Conservation (phyloP, 1,284 basidiomycete genomes). For the Phellinidium pouzarii region DNA sequence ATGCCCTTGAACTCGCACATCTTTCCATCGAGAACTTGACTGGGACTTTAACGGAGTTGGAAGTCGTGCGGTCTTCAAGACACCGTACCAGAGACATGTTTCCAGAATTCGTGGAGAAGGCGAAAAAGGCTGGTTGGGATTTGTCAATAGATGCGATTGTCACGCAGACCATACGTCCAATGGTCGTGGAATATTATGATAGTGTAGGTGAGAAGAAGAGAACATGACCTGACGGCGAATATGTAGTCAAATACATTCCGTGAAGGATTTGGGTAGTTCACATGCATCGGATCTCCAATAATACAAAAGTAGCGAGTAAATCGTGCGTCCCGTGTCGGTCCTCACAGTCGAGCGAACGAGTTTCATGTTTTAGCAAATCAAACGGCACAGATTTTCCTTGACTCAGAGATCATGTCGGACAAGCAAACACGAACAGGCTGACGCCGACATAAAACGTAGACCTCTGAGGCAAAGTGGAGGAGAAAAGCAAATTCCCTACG, state of each 20-base stretch:
- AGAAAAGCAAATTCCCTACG: background rate
- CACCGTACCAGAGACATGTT: background rate
- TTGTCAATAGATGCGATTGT: conserved; percentile 11
- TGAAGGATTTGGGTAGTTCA: background rate
- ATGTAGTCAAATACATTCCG: background rate
- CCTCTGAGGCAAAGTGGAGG: background rate
- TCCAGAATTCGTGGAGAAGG: conserved; percentile 14
- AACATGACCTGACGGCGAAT: background rate
- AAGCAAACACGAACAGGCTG: background rate
- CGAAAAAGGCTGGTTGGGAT: conserved; percentile 14
- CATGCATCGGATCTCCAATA: background rate
- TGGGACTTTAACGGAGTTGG: background rate
- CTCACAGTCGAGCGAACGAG: too few relatives aligned
- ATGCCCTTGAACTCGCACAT: conserved; percentile 31
- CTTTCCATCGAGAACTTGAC: background rate
- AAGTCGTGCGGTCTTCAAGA: background rate
- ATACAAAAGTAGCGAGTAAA: too few relatives aligned
- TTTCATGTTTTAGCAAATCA: too few relatives aligned
- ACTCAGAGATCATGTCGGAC: too few relatives aligned
- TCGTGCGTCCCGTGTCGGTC: too few relatives aligned
- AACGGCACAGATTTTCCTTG: too few relatives aligned
- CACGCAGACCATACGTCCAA: conserved; percentile 4
- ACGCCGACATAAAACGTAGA: too few relatives aligned
- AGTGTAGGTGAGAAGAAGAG: conserved; percentile 2
- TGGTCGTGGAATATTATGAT: background rate